Evolutionary conservation across 2,329 filamentous ascomycete species (phyloP).

Genomic region (Beauveria asiatica): DNA sequence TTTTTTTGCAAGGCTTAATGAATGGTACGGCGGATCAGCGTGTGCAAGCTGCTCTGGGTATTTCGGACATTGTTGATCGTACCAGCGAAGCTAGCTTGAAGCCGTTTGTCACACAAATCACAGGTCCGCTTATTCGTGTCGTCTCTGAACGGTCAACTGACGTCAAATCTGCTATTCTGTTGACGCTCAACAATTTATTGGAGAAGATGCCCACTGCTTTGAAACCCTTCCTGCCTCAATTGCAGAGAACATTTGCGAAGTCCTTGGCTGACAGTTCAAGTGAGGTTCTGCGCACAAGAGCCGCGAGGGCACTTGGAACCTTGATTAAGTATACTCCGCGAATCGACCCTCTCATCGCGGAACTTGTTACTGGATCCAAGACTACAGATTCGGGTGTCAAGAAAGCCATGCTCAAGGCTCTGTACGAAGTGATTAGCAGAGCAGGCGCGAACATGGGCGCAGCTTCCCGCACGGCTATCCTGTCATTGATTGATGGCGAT

Average conservation of each 20-base stretch:
- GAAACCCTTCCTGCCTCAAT: constrained; percentile 92
- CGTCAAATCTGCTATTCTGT: constrained; percentile 87
- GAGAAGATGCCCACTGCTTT: constrained; percentile 94
- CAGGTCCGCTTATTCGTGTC: constrained; percentile 92
- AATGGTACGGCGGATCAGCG: constrained; percentile 90
- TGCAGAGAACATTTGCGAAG: constrained; percentile 95
- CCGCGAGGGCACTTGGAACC: constrained; percentile 88
- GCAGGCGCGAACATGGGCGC: constrained; percentile 94
- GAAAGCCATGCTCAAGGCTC: constrained; percentile 91
- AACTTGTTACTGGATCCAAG: constrained; percentile 92
- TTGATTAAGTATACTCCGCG: constrained; percentile 92
- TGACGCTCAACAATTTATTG: constrained; percentile 88
- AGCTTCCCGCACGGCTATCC: constrained; percentile 72
- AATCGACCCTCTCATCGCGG: constrained; percentile 85
- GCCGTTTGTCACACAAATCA: constrained; percentile 95
- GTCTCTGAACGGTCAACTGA: constrained; percentile 94
- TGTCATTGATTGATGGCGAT: constrained; percentile 82
- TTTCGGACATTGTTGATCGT: constrained; percentile 91
- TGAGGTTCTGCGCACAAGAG: constrained; percentile 75
- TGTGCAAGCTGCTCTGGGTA: constrained; percentile 82
- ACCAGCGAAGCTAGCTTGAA: constrained; percentile 82
- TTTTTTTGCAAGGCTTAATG: constrained; percentile 96
- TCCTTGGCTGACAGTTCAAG: constrained; percentile 89
- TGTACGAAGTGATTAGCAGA: constrained; percentile 95
- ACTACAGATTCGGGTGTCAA: constrained; percentile 76